These are phyloP conservation scores for Breynia disticha DNA, from an alignment of 441 rosid species.

Conservation along the genomic window DNA sequence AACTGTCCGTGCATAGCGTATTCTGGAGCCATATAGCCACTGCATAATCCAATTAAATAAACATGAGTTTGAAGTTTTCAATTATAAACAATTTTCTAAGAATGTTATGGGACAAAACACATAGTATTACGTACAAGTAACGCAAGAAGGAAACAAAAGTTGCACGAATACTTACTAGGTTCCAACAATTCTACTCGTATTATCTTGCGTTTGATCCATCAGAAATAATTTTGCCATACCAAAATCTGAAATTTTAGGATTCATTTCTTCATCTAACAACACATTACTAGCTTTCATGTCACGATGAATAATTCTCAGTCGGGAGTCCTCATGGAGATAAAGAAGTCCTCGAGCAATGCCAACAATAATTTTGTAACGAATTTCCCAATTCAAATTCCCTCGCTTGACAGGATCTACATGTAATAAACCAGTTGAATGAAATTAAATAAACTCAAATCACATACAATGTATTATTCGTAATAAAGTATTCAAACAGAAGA, in stretches of 20 bases:
- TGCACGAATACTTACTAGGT: conserved; percentile 39
- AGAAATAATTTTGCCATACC: conserved; percentile 28
- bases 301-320: conserved; percentile 51
- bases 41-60: background rate
- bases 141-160: too few species aligned
- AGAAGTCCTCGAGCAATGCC: conserved; percentile 57
- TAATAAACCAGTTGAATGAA: too few species aligned
- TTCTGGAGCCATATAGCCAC: conserved; percentile 25
- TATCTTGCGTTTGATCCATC: conserved; percentile 20
- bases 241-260: conserved; percentile 29
- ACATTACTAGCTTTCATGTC: conserved; percentile 51
- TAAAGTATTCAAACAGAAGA: background rate
- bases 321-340: conserved; percentile 60
- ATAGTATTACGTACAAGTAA: too few species aligned
- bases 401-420: conserved; percentile 26
- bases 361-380: conserved; percentile 36
- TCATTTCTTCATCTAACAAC: conserved; percentile 20
- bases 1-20: conserved; percentile 20
- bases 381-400: conserved; percentile 34
- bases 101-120: too few species aligned
- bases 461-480: background rate
- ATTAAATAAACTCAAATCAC: too few species aligned
- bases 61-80: too few species aligned
- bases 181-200: conserved; percentile 37
- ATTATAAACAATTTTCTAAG: too few species aligned